phyloP scores from a whole-genome alignment of 2,329 filamentous ascomycete genomes.

The Clonostachys chloroleuca region DNA sequence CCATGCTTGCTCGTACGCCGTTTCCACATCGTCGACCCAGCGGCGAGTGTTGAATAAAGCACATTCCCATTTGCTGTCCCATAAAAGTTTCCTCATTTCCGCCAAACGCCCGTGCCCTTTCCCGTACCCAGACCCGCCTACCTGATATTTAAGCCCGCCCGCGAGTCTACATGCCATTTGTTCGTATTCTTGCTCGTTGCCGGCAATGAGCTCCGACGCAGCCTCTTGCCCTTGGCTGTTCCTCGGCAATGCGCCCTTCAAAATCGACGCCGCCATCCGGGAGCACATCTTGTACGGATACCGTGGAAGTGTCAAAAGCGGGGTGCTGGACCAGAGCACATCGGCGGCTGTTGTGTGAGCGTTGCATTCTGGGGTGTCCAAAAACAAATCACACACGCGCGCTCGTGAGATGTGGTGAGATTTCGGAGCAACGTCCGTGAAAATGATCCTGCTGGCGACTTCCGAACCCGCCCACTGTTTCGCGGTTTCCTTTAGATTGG shows the following conservation, averaged over 20 bases:
- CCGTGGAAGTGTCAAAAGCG: conserved; percentile 81
- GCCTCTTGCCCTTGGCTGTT: conserved; percentile 61
- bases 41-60: conserved; percentile 85
- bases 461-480: conserved; percentile 77
- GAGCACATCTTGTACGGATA: conserved; percentile 99
- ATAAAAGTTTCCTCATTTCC: conserved; percentile 77
- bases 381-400: conserved; percentile 86
- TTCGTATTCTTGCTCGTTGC: conserved; percentile 80
- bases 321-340: conserved; percentile 93
- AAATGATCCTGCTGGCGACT: conserved; percentile 82
- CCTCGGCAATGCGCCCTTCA: conserved; percentile 82
- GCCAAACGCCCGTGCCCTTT: conserved; percentile 65
- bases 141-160: conserved; percentile 54
- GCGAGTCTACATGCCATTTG: conserved; percentile 67
- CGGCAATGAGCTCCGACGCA: conserved; percentile 71
- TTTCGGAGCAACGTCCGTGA: conserved; percentile 96
- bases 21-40: conserved; percentile 88
- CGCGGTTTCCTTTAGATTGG: conserved; percentile 77
- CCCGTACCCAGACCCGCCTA: conserved; percentile 36
- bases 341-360: conserved; percentile 97
- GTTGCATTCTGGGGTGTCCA: conserved; percentile 97
- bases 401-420: conserved; percentile 90
- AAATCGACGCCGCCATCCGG: conserved; percentile 92
- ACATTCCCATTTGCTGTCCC: conserved; percentile 78
- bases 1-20: conserved; percentile 87